Evolutionary conservation across 164 flowering plant genomes (phyloP).

Genomic region (Macadamia tetraphylla): DNA sequence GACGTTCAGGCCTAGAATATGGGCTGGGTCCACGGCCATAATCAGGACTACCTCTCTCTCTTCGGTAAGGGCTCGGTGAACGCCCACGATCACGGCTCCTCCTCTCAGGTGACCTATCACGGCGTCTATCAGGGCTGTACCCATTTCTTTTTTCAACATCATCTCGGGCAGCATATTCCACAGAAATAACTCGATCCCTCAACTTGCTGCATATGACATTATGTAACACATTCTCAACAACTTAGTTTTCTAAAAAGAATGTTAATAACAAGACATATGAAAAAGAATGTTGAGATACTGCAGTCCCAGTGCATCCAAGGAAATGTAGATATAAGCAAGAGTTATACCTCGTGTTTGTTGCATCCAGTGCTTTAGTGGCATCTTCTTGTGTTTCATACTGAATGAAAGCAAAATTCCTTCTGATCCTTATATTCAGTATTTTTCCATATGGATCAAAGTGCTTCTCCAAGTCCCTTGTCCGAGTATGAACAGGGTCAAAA

Average conservation of each 20-base stretch:
- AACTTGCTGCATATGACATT: slow-evolving; percentile 52
- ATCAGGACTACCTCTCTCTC: slow-evolving; percentile 76
- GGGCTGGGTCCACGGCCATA: slow-evolving; percentile 61
- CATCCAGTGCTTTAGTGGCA: slow-evolving; percentile 69
- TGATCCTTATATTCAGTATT: slow-evolving; percentile 72
- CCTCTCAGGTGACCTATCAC: slow-evolving; percentile 42
- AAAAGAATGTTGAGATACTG: too few species aligned
- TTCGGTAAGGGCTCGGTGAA: slow-evolving; percentile 32
- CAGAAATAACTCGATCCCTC: slow-evolving; percentile 86
- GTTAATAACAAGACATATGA: too few species aligned
- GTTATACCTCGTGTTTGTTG: slow-evolving; percentile 46
- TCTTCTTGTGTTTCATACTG: slow-evolving; percentile 90
- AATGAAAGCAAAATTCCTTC: slow-evolving; percentile 91
- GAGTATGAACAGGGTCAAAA: slow-evolving; percentile 73
- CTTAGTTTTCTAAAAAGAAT: background rate
- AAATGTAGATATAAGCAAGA: slow-evolving; percentile 7
- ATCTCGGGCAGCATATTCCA: slow-evolving; percentile 89
- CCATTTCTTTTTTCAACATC: slow-evolving; percentile 79
- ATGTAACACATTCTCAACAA: slow-evolving; percentile 17
- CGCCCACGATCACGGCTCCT: slow-evolving; percentile 22
- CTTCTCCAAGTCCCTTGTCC: slow-evolving; percentile 82
- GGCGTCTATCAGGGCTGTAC: slow-evolving; percentile 56
- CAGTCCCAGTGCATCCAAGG: background rate
- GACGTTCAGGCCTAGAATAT: slow-evolving; percentile 18
- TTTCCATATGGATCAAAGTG: slow-evolving; percentile 96